These are phyloP conservation scores for Ascochyta viciae-villosae DNA, from an alignment of 2,329 filamentous ascomycete species.

Conservation along the genomic window DNA sequence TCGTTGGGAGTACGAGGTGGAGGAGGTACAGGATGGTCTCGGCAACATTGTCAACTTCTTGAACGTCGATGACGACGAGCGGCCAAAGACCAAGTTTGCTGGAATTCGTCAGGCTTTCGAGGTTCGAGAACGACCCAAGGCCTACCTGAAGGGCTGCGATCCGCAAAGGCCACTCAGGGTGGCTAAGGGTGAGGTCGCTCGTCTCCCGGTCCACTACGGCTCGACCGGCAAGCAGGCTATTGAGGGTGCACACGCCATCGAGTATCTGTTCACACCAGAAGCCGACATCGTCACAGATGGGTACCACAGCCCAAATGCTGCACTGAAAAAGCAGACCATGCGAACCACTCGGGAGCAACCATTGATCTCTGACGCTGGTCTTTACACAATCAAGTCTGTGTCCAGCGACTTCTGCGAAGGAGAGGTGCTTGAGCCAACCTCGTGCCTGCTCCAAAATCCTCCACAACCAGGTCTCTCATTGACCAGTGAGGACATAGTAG, in stretches of 20 bases:
- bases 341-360: conserved; percentile 70
- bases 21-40: conserved; percentile 89
- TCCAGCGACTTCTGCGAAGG: conserved; percentile 83
- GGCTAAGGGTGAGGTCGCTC: conserved; percentile 72
- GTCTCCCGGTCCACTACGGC: conserved; percentile 75
- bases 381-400: conserved; percentile 85
- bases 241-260: conserved; percentile 73
- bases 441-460: conserved; percentile 91
- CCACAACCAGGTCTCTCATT: conserved; percentile 82
- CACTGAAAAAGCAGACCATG: conserved; percentile 65
- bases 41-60: conserved; percentile 85
- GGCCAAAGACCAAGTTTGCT: conserved; percentile 63
- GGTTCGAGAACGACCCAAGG: conserved; percentile 84
- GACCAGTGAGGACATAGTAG: conserved; percentile 80
- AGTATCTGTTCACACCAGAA: conserved; percentile 82
- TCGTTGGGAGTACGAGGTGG: conserved; percentile 86
- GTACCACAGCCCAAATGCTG: conserved; percentile 66
- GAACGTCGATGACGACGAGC: conserved; percentile 68
- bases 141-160: conserved; percentile 77
- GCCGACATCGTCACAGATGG: conserved; percentile 72
- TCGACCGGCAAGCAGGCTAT: conserved; percentile 65
- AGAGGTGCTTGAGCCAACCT: conserved; percentile 90
- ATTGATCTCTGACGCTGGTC: conserved; percentile 75
- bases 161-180: conserved; percentile 81
- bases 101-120: conserved; percentile 77